These are phyloP conservation scores for Colletotrichum agaves DNA, from an alignment of 2,329 filamentous ascomycete species.

Conservation along the genomic window DNA sequence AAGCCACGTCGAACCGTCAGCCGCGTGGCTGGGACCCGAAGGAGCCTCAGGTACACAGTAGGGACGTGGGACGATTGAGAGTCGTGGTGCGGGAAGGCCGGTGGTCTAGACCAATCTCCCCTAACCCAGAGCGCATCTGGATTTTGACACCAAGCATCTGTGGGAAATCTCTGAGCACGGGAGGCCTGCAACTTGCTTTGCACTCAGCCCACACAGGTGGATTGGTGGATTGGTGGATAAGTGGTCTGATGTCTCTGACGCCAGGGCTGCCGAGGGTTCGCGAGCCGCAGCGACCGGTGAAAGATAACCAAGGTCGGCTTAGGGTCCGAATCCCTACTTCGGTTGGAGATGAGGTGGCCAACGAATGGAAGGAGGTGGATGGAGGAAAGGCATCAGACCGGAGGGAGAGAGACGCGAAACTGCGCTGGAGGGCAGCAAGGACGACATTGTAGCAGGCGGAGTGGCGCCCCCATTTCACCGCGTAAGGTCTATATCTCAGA, in stretches of 20 bases:
- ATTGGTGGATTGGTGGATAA: not conserved
- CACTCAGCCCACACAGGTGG: constrained; percentile 5
- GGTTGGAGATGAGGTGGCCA: not conserved
- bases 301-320: not conserved
- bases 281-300: not conserved
- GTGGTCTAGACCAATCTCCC: constrained; percentile 33
- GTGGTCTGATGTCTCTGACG: constrained; percentile 8
- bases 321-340: not conserved
- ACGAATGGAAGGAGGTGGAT: not conserved
- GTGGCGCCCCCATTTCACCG: not conserved
- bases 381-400: not conserved
- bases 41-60: not conserved
- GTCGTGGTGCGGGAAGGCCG: constrained; percentile 24
- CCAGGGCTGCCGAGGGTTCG: not conserved
- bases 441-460: not conserved
- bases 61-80: too few relatives aligned
- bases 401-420: not conserved
- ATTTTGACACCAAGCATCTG: not conserved
- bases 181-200: not conserved
- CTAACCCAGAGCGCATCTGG: constrained; percentile 24
- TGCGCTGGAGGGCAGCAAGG: not conserved
- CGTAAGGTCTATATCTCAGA: not conserved
- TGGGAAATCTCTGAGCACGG: constrained; percentile 7
- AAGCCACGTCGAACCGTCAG: not conserved
- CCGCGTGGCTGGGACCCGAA: constrained; percentile 12